phyloP scores from a whole-genome alignment of 495 filamentous ascomycete genomes.

The Podospora conica region DNA sequence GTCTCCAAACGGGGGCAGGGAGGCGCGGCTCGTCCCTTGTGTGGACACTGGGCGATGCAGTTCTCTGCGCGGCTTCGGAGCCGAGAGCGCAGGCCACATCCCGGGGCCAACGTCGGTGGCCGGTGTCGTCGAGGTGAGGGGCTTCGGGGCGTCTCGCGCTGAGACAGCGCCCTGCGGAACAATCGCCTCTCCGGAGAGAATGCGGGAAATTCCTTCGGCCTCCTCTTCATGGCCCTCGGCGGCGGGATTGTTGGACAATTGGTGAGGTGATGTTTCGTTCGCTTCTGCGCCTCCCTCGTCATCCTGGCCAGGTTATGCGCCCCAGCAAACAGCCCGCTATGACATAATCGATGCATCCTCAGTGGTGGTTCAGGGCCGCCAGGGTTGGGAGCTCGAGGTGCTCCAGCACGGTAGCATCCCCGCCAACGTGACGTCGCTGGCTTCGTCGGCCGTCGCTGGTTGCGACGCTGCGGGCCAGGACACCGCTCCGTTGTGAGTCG shows the following conservation, averaged over 20 bases:
- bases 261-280: not conserved
- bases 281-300: not conserved
- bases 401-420: not conserved
- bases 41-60: not conserved
- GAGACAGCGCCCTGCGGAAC: conserved; percentile 5
- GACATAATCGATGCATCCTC: conserved; percentile 7
- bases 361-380: not conserved
- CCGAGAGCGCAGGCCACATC: not conserved
- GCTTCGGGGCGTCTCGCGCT: not conserved
- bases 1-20: not conserved
- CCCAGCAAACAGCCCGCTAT: not conserved
- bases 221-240: not conserved
- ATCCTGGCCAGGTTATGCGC: not conserved
- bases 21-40: not conserved
- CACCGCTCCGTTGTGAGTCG: not conserved
- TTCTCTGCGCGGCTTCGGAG: not conserved
- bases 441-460: not conserved
- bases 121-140: not conserved
- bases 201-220: not conserved
- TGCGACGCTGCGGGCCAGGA: not conserved
- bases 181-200: not conserved
- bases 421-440: not conserved
- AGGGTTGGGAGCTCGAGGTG: not conserved
- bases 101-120: not conserved
- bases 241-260: not conserved